Evolutionary conservation across 345 rosid species (phyloP).

Genomic region (Hibiscus syriacus): DNA sequence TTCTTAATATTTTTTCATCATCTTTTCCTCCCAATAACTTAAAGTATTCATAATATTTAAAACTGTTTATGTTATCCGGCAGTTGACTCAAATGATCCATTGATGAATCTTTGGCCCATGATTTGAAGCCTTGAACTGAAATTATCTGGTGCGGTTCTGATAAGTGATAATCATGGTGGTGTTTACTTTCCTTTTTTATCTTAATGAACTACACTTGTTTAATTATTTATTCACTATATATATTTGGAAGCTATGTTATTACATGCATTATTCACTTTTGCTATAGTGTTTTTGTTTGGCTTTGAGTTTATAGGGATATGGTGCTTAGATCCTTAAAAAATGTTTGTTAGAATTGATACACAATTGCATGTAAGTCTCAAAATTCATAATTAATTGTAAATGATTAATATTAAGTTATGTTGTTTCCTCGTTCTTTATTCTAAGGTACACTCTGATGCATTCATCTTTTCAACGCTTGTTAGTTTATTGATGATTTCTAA

Average conservation of each 20-base stretch:
- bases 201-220: background rate
- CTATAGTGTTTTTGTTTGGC: background rate
- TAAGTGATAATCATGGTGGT: background rate
- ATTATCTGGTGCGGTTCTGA: background rate
- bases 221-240: background rate
- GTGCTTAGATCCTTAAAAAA: background rate
- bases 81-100: background rate
- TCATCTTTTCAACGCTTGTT: background rate
- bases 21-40: background rate
- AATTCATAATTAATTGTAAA: background rate
- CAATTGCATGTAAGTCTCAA: background rate
- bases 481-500: conserved; percentile 1
- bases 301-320: background rate
- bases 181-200: background rate
- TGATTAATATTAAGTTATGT: background rate
- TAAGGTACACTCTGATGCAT: background rate
- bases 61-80: background rate
- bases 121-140: background rate
- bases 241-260: background rate
- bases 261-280: background rate
- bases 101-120: background rate
- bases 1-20: background rate
- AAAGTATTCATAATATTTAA: background rate
- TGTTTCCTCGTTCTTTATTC: background rate
- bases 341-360: background rate